Base-by-base conservation (phyloP, 176 grass and related monocot species). In the Lolium perenne region DNA sequence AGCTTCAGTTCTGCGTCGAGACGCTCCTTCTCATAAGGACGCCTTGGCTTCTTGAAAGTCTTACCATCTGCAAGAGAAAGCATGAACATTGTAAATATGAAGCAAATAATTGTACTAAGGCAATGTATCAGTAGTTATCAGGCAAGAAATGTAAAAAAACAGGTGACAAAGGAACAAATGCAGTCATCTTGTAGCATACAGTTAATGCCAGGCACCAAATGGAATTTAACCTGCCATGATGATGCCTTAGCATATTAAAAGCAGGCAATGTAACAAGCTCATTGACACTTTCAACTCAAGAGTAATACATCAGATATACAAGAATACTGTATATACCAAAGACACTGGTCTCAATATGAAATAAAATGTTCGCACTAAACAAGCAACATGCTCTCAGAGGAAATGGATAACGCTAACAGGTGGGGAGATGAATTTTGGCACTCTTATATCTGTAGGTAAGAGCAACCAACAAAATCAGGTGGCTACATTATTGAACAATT, bases 11-110 rank as follows among this genome's bases (percentile, higher is more conserved):
- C 92, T 13, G 92, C 89, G 2, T 91, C 89, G 49, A 94, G 87
- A 51, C 92, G 92, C 81, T 94, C 92, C 92, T 94, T 94, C 92
- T 94, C 89, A 57, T 91, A 94, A 54, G 92, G 89, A 64, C 92
- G 89, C 58, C 89, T 86, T 38, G 89, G 92, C 26, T 94, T 94
- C 92, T 91, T 94, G 84, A 91, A 94, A 1, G 92, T 94, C 81
- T 94, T 94, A n/a, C 92, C 92, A 89, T 94, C 92, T 94, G 71
- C 64, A 78, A 64, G 13, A 13, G 5, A 71, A 85, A 9, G 0
- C 18, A 53, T 54, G 5, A 8, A n/a, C 6, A 9, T 21, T 71
- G 38, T 45, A 70, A 70, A n/a, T 45, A n/a, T 2, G 38, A 71
- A 41, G 18, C 8, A 41, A n/a, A 4, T 20, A 20, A 17, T 3